Evolutionary conservation across 192 early-diverging fungal species (phyloP), one percentile per base, ranked within the genome.

Genomic region (Backusella westeae): DNA sequence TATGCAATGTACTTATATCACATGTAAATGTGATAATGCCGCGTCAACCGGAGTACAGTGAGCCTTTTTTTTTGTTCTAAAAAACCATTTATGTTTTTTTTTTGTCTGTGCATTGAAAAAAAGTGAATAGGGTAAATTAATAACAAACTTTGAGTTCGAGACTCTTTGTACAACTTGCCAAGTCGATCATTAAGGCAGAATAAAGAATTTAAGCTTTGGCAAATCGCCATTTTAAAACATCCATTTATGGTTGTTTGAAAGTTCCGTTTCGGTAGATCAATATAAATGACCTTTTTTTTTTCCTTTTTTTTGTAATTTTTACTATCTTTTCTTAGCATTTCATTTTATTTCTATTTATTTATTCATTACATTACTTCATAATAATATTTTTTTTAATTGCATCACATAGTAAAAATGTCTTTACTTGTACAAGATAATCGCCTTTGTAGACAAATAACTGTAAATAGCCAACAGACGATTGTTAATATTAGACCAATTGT

Each of bases 401-500:
- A 68, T n/a, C 12, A 12, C 26, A 63, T 14, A 12, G 12, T 23
- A 26, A 4, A 63, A 63, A 63, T 63, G 56, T 9, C 56, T 63
- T 63, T 63, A 63, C 21, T 63, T 63, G 26, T 29, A 26, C 56
- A 71, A 49, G 72, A 74, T 17, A 56, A 74, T 6, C 70, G 66
- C n/a, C 29, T 78, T 17, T 73, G 77, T 21, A 35, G 68, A 36
- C 68, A 69, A 38, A 36, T 69, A 36, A 69, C 68, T 26, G 68
- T 69, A 42, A 69, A 36, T 39, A 69, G 35, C 21, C 44, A 72
- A 12, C 41, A 39, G 12, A 35, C 38, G 3, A 38, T 36, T 32
- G 29, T 46, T 34, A 72, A 46, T 19, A 44, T 72, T 6, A n/a
- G 70, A 3, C 70, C 36, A 12, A 44, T 72, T 26, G 29, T 72